Conservation (phyloP, 352 stramenopile species). For the Phytophthora pisi region DNA sequence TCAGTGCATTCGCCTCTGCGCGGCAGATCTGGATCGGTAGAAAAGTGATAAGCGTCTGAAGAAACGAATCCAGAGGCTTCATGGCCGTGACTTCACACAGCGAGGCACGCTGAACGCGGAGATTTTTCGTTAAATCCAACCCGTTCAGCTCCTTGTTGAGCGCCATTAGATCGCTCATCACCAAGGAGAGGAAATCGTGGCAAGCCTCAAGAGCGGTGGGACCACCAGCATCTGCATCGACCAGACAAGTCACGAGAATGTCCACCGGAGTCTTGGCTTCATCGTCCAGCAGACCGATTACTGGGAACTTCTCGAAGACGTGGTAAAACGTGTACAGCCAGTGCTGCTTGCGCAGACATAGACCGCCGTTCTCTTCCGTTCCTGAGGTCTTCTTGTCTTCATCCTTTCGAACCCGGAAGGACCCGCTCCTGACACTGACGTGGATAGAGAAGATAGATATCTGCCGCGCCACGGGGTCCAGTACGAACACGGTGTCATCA, state of each 20-base stretch:
- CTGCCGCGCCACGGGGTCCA: constrained; percentile 19
- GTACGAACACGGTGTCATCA: constrained; percentile 27
- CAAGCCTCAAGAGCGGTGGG: neutral
- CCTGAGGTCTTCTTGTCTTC: neutral
- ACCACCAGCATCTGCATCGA: neutral
- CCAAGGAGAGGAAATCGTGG: constrained; percentile 9
- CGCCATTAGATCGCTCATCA: constrained; percentile 29
- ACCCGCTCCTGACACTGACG: constrained; percentile 42
- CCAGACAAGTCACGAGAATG: neutral
- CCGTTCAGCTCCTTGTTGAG: constrained; percentile 30
- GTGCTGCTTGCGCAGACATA: constrained; percentile 9
- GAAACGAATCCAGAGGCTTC: neutral
- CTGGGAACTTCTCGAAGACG: constrained; percentile 55
- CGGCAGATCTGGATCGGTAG: constrained; percentile 69
- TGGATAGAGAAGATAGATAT: constrained; percentile 9
- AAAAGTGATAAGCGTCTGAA: constrained; percentile 42
- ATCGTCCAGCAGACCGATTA: constrained; percentile 9
- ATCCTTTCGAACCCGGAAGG: constrained; percentile 39
- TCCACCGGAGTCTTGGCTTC: neutral
- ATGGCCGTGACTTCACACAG: neutral
- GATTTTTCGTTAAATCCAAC: constrained; percentile 18
- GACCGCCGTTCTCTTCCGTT: neutral
- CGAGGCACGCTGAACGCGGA: neutral
- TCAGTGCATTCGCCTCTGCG: constrained; percentile 50
- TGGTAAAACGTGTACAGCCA: constrained; percentile 41